Conservation (phyloP, 176 grass and related monocot genomes). For the Panicum miliaceum region DNA sequence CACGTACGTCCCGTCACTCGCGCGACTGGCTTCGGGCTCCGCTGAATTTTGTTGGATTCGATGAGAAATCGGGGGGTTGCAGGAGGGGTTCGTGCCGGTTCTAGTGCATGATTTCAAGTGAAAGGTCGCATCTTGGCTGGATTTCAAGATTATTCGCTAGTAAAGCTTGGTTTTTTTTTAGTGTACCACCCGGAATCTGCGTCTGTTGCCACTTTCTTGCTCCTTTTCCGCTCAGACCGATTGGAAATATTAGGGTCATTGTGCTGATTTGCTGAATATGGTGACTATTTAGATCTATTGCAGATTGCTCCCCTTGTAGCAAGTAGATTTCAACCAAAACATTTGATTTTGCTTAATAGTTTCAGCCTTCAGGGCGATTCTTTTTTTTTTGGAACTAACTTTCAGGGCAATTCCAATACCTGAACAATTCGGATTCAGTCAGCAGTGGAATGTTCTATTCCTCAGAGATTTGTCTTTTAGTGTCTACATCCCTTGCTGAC, state of each 20-base stretch:
- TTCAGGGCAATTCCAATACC: neutral
- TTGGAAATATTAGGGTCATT: conserved; percentile 5
- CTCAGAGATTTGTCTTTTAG: conserved; percentile 26
- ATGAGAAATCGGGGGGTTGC: neutral
- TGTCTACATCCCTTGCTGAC: neutral
- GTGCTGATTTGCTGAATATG: neutral
- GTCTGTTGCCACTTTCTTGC: neutral
- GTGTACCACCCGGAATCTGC: neutral
- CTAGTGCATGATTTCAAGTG: neutral
- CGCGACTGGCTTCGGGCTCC: neutral
- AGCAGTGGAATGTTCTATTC: conserved; percentile 18
- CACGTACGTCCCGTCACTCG: conserved; percentile 53
- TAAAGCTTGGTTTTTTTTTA: neutral
- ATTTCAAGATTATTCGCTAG: neutral
- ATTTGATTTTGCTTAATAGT: neutral
- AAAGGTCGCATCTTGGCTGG: neutral
- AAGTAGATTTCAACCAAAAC: neutral
- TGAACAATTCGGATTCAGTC: conserved; percentile 17
- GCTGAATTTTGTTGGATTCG: neutral
- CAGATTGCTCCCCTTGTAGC: neutral
- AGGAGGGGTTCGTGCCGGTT: neutral
- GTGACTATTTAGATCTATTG: neutral
- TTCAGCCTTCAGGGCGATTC: neutral
- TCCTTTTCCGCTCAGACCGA: neutral
- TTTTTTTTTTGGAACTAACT: neutral